Conservation (phyloP, 2,329 filamentous ascomycete genomes). For the Exophiala viscosa region DNA sequence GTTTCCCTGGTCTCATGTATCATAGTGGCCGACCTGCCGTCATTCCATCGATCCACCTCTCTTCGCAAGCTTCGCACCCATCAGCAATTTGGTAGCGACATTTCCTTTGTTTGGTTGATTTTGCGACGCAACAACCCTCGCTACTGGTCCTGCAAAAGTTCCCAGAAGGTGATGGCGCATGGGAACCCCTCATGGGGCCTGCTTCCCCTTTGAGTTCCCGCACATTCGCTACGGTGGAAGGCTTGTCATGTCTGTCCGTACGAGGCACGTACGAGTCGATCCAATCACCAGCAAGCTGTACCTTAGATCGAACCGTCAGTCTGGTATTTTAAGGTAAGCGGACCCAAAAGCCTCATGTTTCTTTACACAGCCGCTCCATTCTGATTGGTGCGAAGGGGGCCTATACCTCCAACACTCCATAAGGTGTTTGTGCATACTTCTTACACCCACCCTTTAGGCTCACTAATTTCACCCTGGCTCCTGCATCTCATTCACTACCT, state of each 20-base stretch:
- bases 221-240: too few relatives aligned
- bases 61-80: too few relatives aligned
- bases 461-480: conserved; percentile 26
- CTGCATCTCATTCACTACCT: conserved; percentile 17
- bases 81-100: too few relatives aligned
- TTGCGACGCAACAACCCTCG: too few relatives aligned
- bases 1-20: background rate
- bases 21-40: conserved; percentile 13
- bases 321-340: conserved; percentile 1
- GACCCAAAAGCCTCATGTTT: conserved; percentile 14
- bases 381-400: conserved; percentile 4
- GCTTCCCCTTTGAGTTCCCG: too few relatives aligned
- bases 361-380: conserved; percentile 21
- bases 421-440: conserved; percentile 3
- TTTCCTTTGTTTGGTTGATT: too few relatives aligned
- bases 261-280: background rate
- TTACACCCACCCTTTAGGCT: conserved; percentile 11
- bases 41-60: too few relatives aligned
- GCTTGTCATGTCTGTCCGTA: too few relatives aligned
- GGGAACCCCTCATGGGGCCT: too few relatives aligned
- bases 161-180: too few relatives aligned
- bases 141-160: too few relatives aligned
- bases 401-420: conserved; percentile 13
- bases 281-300: conserved; percentile 6
- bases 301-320: conserved; percentile 21